These are phyloP conservation scores for Pseudozyma sp. DNA, from an alignment of 1,284 basidiomycete species.

Conservation along the genomic window DNA sequence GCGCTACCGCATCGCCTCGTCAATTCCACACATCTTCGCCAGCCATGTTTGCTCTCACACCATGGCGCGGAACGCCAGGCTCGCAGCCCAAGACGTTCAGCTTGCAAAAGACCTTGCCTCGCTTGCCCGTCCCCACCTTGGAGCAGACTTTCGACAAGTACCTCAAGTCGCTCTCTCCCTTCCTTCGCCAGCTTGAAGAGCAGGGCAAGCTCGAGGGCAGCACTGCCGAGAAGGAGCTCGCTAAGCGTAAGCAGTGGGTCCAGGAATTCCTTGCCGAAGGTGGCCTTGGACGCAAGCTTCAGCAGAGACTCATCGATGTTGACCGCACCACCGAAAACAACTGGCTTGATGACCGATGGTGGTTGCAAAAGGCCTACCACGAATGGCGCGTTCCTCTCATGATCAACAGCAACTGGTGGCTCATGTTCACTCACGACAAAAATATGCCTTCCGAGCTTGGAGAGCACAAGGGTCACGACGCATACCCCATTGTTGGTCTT, in stretches of 20 bases:
- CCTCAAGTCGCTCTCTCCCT: constrained; percentile 81
- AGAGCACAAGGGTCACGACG: constrained; percentile 60
- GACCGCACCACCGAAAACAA: constrained; percentile 87
- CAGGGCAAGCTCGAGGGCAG: constrained; percentile 73
- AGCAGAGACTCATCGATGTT: constrained; percentile 85
- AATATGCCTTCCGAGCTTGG: constrained; percentile 69
- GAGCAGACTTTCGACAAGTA: constrained; percentile 83
- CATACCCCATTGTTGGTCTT: constrained; percentile 51
- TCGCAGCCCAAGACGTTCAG: constrained; percentile 70
- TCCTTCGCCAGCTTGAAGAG: constrained; percentile 74
- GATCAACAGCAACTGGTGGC: constrained; percentile 97
- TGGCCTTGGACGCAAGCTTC: constrained; percentile 79
- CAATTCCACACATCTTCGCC: constrained; percentile 31
- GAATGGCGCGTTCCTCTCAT: constrained; percentile 88
- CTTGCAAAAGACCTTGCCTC: constrained; percentile 71
- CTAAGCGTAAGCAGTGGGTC: constrained; percentile 76
- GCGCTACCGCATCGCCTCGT: constrained; percentile 11
- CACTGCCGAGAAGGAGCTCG: constrained; percentile 75
- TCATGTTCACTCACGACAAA: constrained; percentile 77
- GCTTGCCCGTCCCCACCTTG: constrained; percentile 87
- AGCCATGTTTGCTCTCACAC: constrained; percentile 69
- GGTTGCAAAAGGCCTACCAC: constrained; percentile 89
- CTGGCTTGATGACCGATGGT: constrained; percentile 96
- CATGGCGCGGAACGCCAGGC: constrained; percentile 59
- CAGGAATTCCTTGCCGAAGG: constrained; percentile 76